A percentile compares a stretch with the other conserved stretches of the same genome.
These are phyloP conservation scores for Populus davidiana DNA, from an alignment of 345 rosid genomes.

Conservation along the genomic window DNA sequence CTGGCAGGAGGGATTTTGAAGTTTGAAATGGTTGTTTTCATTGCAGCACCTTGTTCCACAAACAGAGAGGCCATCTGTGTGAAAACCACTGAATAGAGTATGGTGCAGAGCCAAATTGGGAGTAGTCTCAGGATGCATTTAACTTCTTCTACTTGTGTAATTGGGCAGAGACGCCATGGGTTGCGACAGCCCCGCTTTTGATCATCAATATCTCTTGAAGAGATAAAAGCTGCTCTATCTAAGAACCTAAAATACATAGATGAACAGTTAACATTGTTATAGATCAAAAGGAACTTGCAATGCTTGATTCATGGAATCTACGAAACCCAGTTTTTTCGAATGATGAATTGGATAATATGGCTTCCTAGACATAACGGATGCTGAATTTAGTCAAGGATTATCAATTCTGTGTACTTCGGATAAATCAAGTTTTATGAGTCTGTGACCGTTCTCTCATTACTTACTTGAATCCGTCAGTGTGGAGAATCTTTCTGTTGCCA, in stretches of 20 bases:
- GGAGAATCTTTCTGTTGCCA: slow-evolving; percentile 70
- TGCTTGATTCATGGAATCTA: background rate
- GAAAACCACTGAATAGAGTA: slow-evolving; percentile 88
- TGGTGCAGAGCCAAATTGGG: slow-evolving; percentile 98
- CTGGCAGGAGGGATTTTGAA: slow-evolving; percentile 89
- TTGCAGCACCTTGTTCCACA: slow-evolving; percentile 98
- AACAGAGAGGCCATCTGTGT: slow-evolving; percentile 99
- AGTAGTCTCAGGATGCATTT: slow-evolving; percentile 87
- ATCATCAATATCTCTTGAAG: slow-evolving; percentile 60
- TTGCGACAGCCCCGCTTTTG: slow-evolving; percentile 50
- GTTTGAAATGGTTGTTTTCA: slow-evolving; percentile 69
- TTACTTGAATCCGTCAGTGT: slow-evolving; percentile 88
- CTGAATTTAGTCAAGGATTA: background rate
- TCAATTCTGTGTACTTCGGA: background rate
- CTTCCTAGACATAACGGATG: background rate
- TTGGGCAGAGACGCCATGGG: slow-evolving; percentile 79
- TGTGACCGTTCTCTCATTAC: slow-evolving; percentile 7
- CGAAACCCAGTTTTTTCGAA: background rate
- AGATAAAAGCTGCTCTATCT: slow-evolving; percentile 81
- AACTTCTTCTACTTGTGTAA: slow-evolving; percentile 97
- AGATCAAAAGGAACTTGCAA: background rate
- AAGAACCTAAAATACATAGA: slow-evolving; percentile 53
- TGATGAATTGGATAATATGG: background rate
- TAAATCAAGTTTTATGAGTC: background rate
- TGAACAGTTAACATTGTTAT: slow-evolving; percentile 4